Base-by-base conservation (phyloP, 768 basidiomycete species). In the Pleurotus djamor region DNA sequence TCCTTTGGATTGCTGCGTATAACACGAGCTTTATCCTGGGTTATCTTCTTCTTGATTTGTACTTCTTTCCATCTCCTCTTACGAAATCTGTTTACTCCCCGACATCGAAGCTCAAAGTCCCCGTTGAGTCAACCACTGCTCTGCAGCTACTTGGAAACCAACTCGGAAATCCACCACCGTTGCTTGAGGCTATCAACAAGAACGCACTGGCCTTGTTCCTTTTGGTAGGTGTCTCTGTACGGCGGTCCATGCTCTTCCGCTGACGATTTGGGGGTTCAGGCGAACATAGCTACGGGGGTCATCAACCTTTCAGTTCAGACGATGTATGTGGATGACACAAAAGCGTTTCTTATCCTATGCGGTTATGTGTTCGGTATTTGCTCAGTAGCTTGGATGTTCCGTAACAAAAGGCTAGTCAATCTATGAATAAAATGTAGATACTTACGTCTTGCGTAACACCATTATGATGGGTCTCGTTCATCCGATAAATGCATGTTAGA, bases 1-100 rank as follows among this genome's bases (percentile, higher is more conserved):
- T 95, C 37, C 71, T 94, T 14, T 98, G 96, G 94, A 82, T 91
- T 6, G 82, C 85, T 0, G 94, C 92, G 8, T 96, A 85, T 84
- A 98, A 98, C 69, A 87, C 88, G 0, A 82, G 87, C 2, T 94
- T 94, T 75, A 74, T 98, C 13, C 79, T 94, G 4, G 85, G 83
- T 10, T 96, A 97, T 74, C 78, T 95, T 44, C 61, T 87, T 21
- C 73, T 97, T 45, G 92, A 98, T 64, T 79, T 90, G 57, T 65
- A 73, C 44, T 89, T 93, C 71, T 88, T 83, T 69, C 82, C 85
- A 2, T 70, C 76, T 10, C 77, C 77, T 8, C 36, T 52, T n/a
- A 59, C 64, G 7, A 69, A 63, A 61, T 67, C 63, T 1, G 50
- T 58, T 4, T 63, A 62, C 44, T 64, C 67, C 0, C 71, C 73